Base-by-base conservation (phyloP, 495 filamentous ascomycete species). In the Mytilinidion resinicola region DNA sequence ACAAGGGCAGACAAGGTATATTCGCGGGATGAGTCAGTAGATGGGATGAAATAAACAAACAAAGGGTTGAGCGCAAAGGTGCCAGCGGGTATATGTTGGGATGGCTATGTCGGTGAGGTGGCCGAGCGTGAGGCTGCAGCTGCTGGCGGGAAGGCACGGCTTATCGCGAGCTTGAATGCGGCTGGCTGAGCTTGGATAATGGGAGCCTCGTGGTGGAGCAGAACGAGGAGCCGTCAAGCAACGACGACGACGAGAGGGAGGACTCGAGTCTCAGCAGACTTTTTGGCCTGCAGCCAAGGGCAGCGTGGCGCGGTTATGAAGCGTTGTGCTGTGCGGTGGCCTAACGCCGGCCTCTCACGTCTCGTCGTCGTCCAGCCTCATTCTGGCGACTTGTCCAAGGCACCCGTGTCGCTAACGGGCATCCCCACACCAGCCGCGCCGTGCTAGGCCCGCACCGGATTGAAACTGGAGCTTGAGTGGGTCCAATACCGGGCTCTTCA, bases 81-180 rank as follows among this genome's bases (percentile, higher is more conserved):
- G 8, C 7, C 8, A 5, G 5, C 7, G 42, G 14, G 12, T 30
- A 30, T 30, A 30, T 30, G 20, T 46, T 17, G 42, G 21, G 33
- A 49, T 49, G 46, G 33, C 21, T 49, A 30, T 49, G 46, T 49
- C 46, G 46, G 46, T 49, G 46, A 49, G 46, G 21, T 49, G 15
- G 21, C 9, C 6, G 25, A 25, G 19, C 46, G 46, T 49, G 19
- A 25, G 46, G 46, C 15, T 49, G 46, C 46, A 49, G 46, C 33
- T 30, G 25, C 6, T 35, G 30, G 33, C 30, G 54, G 39, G 54
- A 56, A 3, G 25, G 17, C 33, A 30, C 54, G 42, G 55, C 46
- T 58, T 51, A 58, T 58, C 55, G 54, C 6, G 25, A 48, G 39
- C 39, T 47, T 19, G 43, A 30, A 37, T 57, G 20, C 35, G 44